Evolutionary conservation across 768 basidiomycete genomes (phyloP).

Genomic region (Tremella fuciformis): DNA sequence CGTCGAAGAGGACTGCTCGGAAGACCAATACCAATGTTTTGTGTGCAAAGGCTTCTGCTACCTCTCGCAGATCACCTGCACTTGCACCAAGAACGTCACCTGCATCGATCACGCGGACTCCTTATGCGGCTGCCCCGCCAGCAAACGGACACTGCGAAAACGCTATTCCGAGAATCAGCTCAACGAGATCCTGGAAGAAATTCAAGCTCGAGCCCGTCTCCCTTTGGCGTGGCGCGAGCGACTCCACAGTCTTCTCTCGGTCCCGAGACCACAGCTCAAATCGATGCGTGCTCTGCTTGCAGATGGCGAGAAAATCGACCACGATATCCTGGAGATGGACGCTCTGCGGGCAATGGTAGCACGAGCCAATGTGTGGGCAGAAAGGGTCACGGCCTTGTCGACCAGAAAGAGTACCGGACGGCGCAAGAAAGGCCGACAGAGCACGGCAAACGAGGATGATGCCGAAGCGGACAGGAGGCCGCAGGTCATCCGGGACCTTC

Average conservation of each 20-base stretch:
- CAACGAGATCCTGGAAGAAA: conserved; percentile 63
- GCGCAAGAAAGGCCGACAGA: conserved; percentile 33
- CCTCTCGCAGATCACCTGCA: conserved; percentile 83
- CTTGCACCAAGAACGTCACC: conserved; percentile 69
- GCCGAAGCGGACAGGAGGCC: conserved; percentile 68
- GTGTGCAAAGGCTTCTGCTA: conserved; percentile 94
- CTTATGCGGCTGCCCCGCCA: conserved; percentile 66
- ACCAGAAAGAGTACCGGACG: conserved; percentile 36
- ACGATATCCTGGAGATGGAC: conserved; percentile 67
- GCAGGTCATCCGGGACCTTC: conserved; percentile 66
- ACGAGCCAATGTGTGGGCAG: conserved; percentile 83
- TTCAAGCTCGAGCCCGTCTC: conserved; percentile 68
- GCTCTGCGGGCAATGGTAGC: conserved; percentile 74
- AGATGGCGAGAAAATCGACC: conserved; percentile 83
- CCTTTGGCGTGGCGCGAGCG: conserved; percentile 74
- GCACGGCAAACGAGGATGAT: conserved; percentile 34
- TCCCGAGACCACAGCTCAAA: conserved; percentile 68
- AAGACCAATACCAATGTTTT: conserved; percentile 93
- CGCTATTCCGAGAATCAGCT: conserved; percentile 79
- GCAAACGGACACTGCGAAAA: conserved; percentile 66
- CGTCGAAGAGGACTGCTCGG: conserved; percentile 74
- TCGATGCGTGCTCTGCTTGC: conserved; percentile 75
- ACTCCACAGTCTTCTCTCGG: conserved; percentile 68
- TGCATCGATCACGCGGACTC: conserved; percentile 81
- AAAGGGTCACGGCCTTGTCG: conserved; percentile 53